A percentile compares a stretch with the other conserved stretches of the same genome.
phyloP scores from a whole-genome alignment of 169 alveolate species.

The Cyclospora cayetanensis region DNA sequence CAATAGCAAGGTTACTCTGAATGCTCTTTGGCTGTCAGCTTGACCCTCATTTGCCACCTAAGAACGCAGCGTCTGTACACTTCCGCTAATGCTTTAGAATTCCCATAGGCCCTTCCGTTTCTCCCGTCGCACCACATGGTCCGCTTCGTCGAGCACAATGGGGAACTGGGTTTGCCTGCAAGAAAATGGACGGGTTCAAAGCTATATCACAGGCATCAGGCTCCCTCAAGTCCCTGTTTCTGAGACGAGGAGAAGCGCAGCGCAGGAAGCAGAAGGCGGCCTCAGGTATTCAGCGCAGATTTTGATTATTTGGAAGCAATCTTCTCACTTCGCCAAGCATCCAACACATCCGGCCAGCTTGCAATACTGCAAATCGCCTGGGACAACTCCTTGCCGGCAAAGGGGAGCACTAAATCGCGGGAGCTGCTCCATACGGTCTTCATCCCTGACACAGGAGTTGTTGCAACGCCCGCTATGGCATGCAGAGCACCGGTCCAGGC shows the following conservation, averaged over 20 bases:
- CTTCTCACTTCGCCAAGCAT: not conserved
- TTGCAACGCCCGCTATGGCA: not conserved
- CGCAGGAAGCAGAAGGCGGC: not conserved
- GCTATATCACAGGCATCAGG: too few species aligned
- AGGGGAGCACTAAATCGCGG: not conserved
- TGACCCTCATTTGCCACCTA: too few species aligned
- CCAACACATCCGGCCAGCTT: not conserved
- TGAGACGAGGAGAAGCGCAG: not conserved
- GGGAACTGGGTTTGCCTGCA: not conserved
- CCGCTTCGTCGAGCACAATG: not conserved
- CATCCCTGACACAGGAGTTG: not conserved
- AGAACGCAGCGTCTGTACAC: too few species aligned
- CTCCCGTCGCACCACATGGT: not conserved
- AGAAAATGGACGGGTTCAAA: too few species aligned
- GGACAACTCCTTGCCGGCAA: not conserved
- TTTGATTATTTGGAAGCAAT: too few species aligned
- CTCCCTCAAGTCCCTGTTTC: too few species aligned
- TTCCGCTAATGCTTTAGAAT: too few species aligned
- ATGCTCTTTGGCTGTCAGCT: too few species aligned
- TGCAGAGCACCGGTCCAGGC: not conserved
- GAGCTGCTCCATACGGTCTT: not conserved
- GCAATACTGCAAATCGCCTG: not conserved
- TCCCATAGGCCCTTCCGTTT: too few species aligned
- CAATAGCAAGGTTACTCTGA: too few species aligned
- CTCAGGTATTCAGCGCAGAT: too few species aligned